Evolutionary conservation across 306 rosid genomes (phyloP).

Genomic region (Vachellia pachyceras): DNA sequence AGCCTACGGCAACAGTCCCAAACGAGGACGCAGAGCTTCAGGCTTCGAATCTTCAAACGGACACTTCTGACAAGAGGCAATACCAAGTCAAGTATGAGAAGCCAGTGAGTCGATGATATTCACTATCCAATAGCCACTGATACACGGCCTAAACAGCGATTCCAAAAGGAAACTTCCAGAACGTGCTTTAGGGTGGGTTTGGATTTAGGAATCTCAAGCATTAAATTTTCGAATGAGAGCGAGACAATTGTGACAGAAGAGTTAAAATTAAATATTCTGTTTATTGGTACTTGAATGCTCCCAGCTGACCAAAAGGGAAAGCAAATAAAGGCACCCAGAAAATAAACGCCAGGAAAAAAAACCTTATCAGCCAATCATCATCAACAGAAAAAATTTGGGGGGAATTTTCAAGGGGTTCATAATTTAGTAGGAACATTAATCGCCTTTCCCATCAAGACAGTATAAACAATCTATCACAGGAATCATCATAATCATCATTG

Average conservation of each 20-base stretch:
- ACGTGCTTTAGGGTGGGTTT: not conserved
- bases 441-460: not conserved
- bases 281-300: not conserved
- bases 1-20: slow-evolving; percentile 3
- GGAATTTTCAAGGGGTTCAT: not conserved
- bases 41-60: too few relatives aligned
- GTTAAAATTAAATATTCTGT: slow-evolving; percentile 8
- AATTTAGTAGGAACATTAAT: slow-evolving; percentile 26
- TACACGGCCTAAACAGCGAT: not conserved
- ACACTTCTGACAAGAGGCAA: not conserved
- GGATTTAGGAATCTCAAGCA: slow-evolving; percentile 13
- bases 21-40: not conserved
- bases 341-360: not conserved
- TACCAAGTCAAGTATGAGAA: not conserved
- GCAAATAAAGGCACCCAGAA: slow-evolving; percentile 33
- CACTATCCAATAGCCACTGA: not conserved
- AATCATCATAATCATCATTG: slow-evolving; percentile 1
- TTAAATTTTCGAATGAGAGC: slow-evolving; percentile 7
- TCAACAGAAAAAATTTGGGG: not conserved
- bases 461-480: not conserved
- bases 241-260: slow-evolving; percentile 4
- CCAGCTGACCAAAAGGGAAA: slow-evolving; percentile 38
- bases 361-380: slow-evolving; percentile 12
- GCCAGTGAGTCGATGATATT: not conserved
- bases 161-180: slow-evolving; percentile 8